Conservation (phyloP, 2,329 filamentous ascomycete genomes). For the Dactylella cylindrospora region DNA sequence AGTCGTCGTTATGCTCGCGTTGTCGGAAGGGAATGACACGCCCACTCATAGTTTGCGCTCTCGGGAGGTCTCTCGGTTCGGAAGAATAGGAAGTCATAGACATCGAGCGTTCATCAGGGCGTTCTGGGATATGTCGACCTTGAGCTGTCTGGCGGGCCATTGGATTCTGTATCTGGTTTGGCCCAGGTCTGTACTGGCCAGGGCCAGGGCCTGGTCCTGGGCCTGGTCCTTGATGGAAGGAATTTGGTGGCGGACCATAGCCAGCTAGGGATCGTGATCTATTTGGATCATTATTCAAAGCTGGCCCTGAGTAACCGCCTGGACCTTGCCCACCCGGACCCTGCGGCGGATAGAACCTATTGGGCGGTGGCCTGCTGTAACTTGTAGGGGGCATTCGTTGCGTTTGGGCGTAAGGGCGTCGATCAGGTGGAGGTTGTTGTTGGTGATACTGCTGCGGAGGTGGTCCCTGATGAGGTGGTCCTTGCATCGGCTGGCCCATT, state of each 20-base stretch:
- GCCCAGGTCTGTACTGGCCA: conserved; percentile 11
- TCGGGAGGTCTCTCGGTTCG: conserved; percentile 66
- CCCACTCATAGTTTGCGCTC: conserved; percentile 87
- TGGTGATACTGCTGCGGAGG: conserved; percentile 43
- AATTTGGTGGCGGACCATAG: conserved; percentile 71
- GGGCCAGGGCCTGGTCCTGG: conserved; percentile 6
- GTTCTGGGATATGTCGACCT: conserved; percentile 85
- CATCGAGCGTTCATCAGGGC: conserved; percentile 91
- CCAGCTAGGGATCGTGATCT: conserved; percentile 88
- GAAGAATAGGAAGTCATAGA: conserved; percentile 83
- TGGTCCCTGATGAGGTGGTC: conserved; percentile 18
- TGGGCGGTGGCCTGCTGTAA: conserved; percentile 56
- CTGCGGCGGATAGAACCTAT: conserved; percentile 63
- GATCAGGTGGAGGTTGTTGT: conserved; percentile 52
- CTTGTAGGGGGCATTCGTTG: conserved; percentile 52
- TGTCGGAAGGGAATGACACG: conserved; percentile 80
- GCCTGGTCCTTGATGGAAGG: conserved; percentile 62
- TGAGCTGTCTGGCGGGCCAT: conserved; percentile 83
- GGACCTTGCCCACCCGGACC: conserved; percentile 62
- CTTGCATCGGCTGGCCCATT: conserved; percentile 43
- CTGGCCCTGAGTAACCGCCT: conserved; percentile 64
- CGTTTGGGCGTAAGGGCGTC: conserved; percentile 71
- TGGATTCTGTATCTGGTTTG: conserved; percentile 54
- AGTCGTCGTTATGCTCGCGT: conserved; percentile 57
- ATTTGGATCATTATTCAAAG: conserved; percentile 80